Evolutionary conservation across 768 basidiomycete species (phyloP).

Genomic region (Boletus subparvulus): DNA sequence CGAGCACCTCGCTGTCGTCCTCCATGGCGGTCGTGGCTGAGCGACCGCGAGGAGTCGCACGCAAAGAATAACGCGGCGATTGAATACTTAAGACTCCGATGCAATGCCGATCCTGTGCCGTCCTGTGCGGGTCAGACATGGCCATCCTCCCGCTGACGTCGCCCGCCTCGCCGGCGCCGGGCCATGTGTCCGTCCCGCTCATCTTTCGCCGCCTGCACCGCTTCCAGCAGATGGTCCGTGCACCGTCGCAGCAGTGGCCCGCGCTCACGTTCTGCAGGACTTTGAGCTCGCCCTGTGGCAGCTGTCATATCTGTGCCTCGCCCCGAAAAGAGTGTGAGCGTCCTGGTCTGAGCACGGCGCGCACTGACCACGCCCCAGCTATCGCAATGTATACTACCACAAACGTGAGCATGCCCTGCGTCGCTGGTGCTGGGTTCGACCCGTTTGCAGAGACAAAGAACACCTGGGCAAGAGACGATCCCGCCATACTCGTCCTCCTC

Average conservation of each 20-base stretch:
- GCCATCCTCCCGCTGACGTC: slow-evolving; percentile 35
- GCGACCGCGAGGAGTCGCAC: slow-evolving; percentile 12
- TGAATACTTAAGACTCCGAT: slow-evolving; percentile 17
- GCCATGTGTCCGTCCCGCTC: slow-evolving; percentile 48
- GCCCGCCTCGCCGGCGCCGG: slow-evolving; percentile 12
- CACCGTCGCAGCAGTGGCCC: not conserved
- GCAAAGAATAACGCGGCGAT: slow-evolving; percentile 11
- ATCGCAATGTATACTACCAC: slow-evolving; percentile 97
- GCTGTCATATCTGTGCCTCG: slow-evolving; percentile 87
- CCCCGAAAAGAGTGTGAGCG: slow-evolving; percentile 85
- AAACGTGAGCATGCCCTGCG: slow-evolving; percentile 61
- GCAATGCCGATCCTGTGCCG: slow-evolving; percentile 25
- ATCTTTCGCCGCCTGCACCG: slow-evolving; percentile 79
- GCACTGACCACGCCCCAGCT: slow-evolving; percentile 44
- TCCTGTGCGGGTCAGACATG: slow-evolving; percentile 17
- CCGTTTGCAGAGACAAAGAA: slow-evolving; percentile 84
- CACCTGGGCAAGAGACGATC: slow-evolving; percentile 97
- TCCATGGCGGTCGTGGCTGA: slow-evolving; percentile 44
- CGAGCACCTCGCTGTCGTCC: slow-evolving; percentile 66
- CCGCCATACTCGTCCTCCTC: slow-evolving; percentile 89
- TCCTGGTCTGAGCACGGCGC: not conserved
- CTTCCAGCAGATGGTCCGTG: slow-evolving; percentile 81
- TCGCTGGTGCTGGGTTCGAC: not conserved
- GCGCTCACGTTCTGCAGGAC: slow-evolving; percentile 54
- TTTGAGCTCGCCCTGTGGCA: slow-evolving; percentile 98